These are phyloP conservation scores for Brassica hybrid DNA, from an alignment of 441 rosid species.

Conservation along the genomic window DNA sequence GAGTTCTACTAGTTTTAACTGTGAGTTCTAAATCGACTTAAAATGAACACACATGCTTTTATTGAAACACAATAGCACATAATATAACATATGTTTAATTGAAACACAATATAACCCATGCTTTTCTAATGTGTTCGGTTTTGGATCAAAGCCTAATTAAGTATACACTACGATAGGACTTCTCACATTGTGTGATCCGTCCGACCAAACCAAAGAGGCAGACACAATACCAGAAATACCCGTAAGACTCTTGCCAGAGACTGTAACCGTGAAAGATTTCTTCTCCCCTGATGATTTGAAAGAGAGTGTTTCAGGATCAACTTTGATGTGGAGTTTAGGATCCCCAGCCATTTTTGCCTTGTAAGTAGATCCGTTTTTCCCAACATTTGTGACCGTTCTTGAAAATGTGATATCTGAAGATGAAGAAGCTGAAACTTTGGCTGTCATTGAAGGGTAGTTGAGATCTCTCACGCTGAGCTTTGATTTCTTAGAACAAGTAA, in stretches of 20 bases:
- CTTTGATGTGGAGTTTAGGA: slow-evolving; percentile 35
- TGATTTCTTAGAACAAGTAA: slow-evolving; percentile 37
- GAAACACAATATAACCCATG: neutral
- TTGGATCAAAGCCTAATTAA: slow-evolving; percentile 4
- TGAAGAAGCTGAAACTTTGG: slow-evolving; percentile 26
- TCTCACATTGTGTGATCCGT: slow-evolving; percentile 42
- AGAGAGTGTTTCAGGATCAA: slow-evolving; percentile 35
- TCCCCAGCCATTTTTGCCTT: slow-evolving; percentile 23
- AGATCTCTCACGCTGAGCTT: slow-evolving; percentile 38
- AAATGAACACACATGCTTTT: neutral
- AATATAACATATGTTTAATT: neutral
- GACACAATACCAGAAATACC: slow-evolving; percentile 32
- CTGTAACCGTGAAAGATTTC: slow-evolving; percentile 30
- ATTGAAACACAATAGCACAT: neutral
- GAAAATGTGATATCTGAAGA: slow-evolving; percentile 34
- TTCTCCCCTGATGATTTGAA: slow-evolving; percentile 27
- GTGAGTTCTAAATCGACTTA: neutral
- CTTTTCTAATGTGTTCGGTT: neutral
- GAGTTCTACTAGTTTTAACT: neutral
- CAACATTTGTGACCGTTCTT: slow-evolving; percentile 31
- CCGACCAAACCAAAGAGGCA: slow-evolving; percentile 39
- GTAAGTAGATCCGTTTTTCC: slow-evolving; percentile 27
- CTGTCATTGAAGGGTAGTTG: slow-evolving; percentile 48
- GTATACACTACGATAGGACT: slow-evolving; percentile 44
- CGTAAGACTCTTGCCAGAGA: slow-evolving; percentile 22